A percentile compares a stretch with the other conserved stretches of the same genome.
phyloP scores from a whole-genome alignment of 2,329 filamentous ascomycete genomes.

The Chalara sp. region DNA sequence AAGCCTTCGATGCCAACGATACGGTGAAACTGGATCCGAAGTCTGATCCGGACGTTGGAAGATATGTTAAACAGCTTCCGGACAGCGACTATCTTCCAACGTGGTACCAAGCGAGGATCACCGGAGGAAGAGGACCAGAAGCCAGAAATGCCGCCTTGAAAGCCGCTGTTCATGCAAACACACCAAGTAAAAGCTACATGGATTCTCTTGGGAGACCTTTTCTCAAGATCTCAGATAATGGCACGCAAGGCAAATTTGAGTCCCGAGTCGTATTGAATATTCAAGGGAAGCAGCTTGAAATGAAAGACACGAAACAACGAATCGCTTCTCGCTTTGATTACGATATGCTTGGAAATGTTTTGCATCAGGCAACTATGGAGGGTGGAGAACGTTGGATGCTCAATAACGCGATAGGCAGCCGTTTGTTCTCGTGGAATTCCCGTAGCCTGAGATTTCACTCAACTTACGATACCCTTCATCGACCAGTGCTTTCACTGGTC shows the following conservation, averaged over 20 bases:
- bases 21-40: neutral
- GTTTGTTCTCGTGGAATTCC: neutral
- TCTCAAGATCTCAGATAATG: neutral
- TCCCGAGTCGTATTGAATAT: neutral
- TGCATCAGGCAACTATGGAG: neutral
- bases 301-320: neutral
- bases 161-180: neutral
- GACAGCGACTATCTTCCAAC: neutral
- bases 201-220: neutral
- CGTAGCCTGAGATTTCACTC: neutral
- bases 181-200: neutral
- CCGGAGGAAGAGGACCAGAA: neutral
- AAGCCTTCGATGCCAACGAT: neutral
- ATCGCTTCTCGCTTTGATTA: neutral
- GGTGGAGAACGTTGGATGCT: neutral
- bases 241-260: neutral
- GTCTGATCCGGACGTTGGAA: neutral
- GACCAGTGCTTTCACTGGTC: no score
- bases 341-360: neutral
- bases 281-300: neutral
- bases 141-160: neutral
- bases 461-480: neutral
- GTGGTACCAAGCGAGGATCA: neutral
- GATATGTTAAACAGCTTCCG: neutral
- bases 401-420: neutral